phyloP scores from a whole-genome alignment of 345 rosid species.

The Physaria fendleri region DNA sequence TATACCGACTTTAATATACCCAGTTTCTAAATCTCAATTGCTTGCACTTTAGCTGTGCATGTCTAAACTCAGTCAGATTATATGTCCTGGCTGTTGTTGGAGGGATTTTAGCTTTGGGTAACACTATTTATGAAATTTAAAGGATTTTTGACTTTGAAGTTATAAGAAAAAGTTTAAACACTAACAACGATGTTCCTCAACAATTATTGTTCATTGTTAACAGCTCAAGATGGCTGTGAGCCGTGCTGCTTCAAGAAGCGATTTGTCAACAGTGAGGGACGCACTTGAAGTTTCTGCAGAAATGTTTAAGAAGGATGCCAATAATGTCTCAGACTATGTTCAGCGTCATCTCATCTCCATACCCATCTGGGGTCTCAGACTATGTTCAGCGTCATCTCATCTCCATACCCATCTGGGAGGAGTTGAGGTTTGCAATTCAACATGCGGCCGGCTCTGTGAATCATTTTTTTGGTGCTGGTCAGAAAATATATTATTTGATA shows the following conservation, averaged over 20 bases:
- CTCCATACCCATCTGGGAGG: slow-evolving; percentile 96
- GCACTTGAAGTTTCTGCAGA: slow-evolving; percentile 99
- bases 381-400: slow-evolving; percentile 90
- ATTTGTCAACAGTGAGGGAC: slow-evolving; percentile 76
- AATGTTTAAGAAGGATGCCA: slow-evolving; percentile 87
- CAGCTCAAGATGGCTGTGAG: slow-evolving; percentile 95
- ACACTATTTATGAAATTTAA: not conserved
- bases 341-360: slow-evolving; percentile 92
- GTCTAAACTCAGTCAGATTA: slow-evolving; percentile 3
- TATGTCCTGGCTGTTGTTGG: slow-evolving; percentile 1
- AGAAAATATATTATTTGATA: slow-evolving; percentile 7
- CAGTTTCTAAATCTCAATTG: slow-evolving; percentile 1
- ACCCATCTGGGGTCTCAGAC: slow-evolving; percentile 96
- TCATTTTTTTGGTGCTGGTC: not conserved
- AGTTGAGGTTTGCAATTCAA: slow-evolving; percentile 48
- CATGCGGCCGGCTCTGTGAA: not conserved
- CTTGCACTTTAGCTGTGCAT: slow-evolving; percentile 2
- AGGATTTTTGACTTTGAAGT: not conserved
- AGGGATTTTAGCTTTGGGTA: not conserved
- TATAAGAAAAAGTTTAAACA: not conserved
- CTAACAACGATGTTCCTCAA: not conserved
- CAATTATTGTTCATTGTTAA: slow-evolving; percentile 2
- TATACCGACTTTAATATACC: slow-evolving; percentile 1
- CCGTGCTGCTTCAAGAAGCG: slow-evolving; percentile 92
- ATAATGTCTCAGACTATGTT: slow-evolving; percentile 82